Evolutionary conservation across 208 protist species (phyloP), one percentile per base, ranked within the genome.

Genomic region (Balamuthia mandrillaris): DNA sequence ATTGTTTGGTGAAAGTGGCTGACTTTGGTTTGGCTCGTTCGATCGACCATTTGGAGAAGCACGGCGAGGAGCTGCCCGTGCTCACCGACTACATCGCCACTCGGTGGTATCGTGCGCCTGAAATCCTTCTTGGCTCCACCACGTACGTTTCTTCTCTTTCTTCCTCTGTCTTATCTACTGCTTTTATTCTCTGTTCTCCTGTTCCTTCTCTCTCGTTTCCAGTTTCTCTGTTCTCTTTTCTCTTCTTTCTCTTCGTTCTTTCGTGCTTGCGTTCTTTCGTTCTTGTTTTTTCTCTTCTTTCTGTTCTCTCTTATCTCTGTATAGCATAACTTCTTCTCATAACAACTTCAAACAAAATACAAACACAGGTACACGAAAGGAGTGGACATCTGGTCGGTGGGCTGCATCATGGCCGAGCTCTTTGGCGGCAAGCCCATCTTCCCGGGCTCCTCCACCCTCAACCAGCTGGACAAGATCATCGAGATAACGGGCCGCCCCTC

Each of bases 41-140:
- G 2, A 96, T 98, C 84, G 87, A 95, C 31, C 90, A 90, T 29
- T 84, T 95, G 4, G 95, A 97, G 63, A 90, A 93, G 21, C 92
- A 97, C 61, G 92, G 96, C 65, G 92, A 63, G 6, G 85, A 89
- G 47, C 66, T 65, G 44, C 79, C 79, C 14, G 5, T 85, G n/a
- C 70, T 79, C 87, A 77, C 96, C 96, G 3, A 92, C 89, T 16
- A 84, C 44, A 82, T 81, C 27, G 97, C 97, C 89, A 99, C 98
- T 21, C 91, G 99, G n/a, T 99, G 97, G 97, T 99, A 99, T 89
- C 94, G 98, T 37, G 94, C 98, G 2, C 98, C 98, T 9, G 98
- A 99, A 86, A 97, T 99, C 58, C 93, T 99, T 7, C 91, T 99
- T 1, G 97, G 97, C 5, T 95, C 95, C 39, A 95, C 92, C 29